These are phyloP conservation scores for Diplosphaera chodatii DNA, from an alignment of 139 green algal species.

Conservation along the genomic window DNA sequence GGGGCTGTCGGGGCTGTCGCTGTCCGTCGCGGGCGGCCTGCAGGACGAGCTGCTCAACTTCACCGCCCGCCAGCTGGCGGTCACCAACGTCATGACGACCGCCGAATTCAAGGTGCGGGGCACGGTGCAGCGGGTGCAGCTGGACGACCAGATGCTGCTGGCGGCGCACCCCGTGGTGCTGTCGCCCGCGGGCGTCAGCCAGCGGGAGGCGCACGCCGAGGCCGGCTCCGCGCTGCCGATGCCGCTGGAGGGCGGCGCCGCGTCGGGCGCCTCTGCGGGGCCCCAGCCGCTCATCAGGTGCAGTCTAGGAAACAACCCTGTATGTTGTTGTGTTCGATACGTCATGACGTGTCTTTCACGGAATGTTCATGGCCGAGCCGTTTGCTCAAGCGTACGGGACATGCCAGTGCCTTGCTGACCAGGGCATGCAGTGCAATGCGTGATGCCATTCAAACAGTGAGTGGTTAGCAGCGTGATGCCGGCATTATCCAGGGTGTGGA, in stretches of 20 bases:
- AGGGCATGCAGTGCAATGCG: too few species aligned
- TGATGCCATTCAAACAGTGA: too few species aligned
- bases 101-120: slow-evolving; percentile 21
- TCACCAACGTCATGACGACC: slow-evolving; percentile 4
- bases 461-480: too few species aligned
- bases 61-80: slow-evolving; percentile 33
- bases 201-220: slow-evolving; percentile 11
- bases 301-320: slow-evolving; percentile 32
- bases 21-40: slow-evolving; percentile 54
- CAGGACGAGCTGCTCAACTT: slow-evolving; percentile 81
- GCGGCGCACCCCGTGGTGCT: slow-evolving; percentile 74
- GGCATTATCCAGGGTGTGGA: too few species aligned
- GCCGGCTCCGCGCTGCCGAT: not conserved
- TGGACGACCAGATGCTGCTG: slow-evolving; percentile 86
- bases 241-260: not conserved
- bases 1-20: slow-evolving; percentile 46
- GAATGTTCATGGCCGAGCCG: too few species aligned
- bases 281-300: slow-evolving; percentile 35
- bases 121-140: slow-evolving; percentile 58
- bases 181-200: slow-evolving; percentile 32
- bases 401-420: too few species aligned
- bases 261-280: not conserved
- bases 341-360: too few species aligned
- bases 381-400: too few species aligned
- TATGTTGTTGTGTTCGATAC: too few species aligned